Evolutionary conservation across 495 filamentous ascomycete genomes (phyloP).

Genomic region (Wilcoxina mikolae): DNA sequence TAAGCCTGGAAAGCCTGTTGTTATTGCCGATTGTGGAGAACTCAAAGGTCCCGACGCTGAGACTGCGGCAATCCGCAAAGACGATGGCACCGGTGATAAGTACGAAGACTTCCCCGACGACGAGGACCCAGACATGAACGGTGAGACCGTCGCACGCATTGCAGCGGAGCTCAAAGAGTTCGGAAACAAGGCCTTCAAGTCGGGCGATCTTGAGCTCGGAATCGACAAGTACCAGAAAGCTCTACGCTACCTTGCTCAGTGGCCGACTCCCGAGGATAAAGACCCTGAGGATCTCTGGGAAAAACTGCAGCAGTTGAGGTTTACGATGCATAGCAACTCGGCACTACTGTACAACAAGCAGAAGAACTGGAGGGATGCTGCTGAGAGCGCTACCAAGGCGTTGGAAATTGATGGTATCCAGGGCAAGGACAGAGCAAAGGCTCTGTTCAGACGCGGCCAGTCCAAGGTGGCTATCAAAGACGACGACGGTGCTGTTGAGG

Average conservation of each 20-base stretch:
- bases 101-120: slow-evolving; percentile 98
- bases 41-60: slow-evolving; percentile 54
- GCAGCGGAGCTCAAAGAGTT: slow-evolving; percentile 79
- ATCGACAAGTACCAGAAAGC: slow-evolving; percentile 96
- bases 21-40: slow-evolving; percentile 73
- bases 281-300: slow-evolving; percentile 51
- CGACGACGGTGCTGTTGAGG: slow-evolving; percentile 66
- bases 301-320: slow-evolving; percentile 57
- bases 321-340: slow-evolving; percentile 62
- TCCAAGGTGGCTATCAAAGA: slow-evolving; percentile 63
- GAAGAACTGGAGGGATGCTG: slow-evolving; percentile 49
- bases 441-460: slow-evolving; percentile 62
- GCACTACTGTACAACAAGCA: slow-evolving; percentile 72
- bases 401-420: slow-evolving; percentile 44
- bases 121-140: slow-evolving; percentile 45
- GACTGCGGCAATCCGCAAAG: slow-evolving; percentile 42
- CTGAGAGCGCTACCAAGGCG: slow-evolving; percentile 55
- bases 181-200: slow-evolving; percentile 86
- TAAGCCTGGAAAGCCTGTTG: slow-evolving; percentile 59
- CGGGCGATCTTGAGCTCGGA: slow-evolving; percentile 48
- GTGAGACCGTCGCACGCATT: slow-evolving; percentile 56
- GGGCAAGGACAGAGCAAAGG: slow-evolving; percentile 71
- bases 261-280: slow-evolving; percentile 50
- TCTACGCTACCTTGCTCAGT: slow-evolving; percentile 86
- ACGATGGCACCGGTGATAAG: slow-evolving; percentile 72